Evolutionary conservation across 768 basidiomycete species (phyloP).

Genomic region (Hydnomerulius pinastri): DNA sequence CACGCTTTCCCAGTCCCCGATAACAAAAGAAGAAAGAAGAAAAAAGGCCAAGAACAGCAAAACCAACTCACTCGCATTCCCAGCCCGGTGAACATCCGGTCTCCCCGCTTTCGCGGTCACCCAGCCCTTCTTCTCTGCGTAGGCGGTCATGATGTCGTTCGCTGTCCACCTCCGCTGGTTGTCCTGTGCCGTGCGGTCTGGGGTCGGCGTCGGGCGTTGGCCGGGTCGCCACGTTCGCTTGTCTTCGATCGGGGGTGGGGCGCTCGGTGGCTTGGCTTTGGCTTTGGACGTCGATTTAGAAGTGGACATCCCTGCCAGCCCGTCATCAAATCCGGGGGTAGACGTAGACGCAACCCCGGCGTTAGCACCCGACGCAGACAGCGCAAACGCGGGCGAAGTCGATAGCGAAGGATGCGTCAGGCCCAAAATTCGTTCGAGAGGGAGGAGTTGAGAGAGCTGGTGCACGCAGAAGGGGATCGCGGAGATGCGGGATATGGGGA

Average conservation of each 20-base stretch:
- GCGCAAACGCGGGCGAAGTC: slow-evolving; percentile 12
- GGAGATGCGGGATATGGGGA: slow-evolving; percentile 81
- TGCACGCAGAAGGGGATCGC: slow-evolving; percentile 85
- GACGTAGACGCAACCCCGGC: background rate
- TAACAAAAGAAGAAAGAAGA: background rate
- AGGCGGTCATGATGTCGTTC: slow-evolving; percentile 79
- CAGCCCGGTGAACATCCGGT: slow-evolving; percentile 86
- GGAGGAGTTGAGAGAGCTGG: slow-evolving; percentile 65
- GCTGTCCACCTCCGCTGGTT: slow-evolving; percentile 66
- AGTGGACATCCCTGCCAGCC: background rate
- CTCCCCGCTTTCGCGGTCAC: slow-evolving; percentile 90
- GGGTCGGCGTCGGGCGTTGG: slow-evolving; percentile 28
- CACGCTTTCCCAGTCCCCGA: background rate
- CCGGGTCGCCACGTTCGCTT: slow-evolving; percentile 81
- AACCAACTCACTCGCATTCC: slow-evolving; percentile 76
- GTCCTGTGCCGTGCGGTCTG: slow-evolving; percentile 12
- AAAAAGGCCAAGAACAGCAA: background rate
- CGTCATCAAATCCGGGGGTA: background rate
- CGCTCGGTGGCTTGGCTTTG: no score
- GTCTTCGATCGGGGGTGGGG: slow-evolving; percentile 44
- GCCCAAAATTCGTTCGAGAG: slow-evolving; percentile 70
- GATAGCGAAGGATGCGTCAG: slow-evolving; percentile 52
- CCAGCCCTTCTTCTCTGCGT: slow-evolving; percentile 78
- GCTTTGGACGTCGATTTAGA: background rate
- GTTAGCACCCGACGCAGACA: background rate